Evolutionary conservation across 768 basidiomycete genomes (phyloP), one percentile per base, ranked within the genome.

Genomic region (Macrolepiota albuminosa): DNA sequence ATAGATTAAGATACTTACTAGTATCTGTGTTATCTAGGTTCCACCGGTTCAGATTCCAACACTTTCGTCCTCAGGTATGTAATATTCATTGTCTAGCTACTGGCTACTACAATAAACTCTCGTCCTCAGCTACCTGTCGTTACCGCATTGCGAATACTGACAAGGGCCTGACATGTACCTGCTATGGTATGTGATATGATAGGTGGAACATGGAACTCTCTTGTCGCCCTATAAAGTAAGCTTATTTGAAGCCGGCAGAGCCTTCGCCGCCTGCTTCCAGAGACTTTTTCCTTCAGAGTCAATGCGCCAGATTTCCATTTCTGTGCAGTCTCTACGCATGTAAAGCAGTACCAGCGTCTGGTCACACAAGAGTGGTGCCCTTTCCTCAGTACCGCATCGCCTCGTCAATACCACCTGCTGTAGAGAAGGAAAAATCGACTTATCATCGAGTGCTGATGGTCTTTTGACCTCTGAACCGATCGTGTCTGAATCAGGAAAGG

Each of bases 271-370:
- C 36, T 58, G 60, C 48, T 69, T 65, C 76, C 76, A 77, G 50
- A 77, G 62, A 26, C 73, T 72, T 39, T 63, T 57, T 4, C 68
- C 70, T 7, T 62, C 61, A 4, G 66, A 70, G 40, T 65, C 70
- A 57, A 74, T 71, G 40, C 73, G 70, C 76, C 76, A 78, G 31
- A 73, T 67, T 46, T 74, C 70, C 60, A 74, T 62, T 64, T 76
- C 76, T 31, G 73, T 72, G 47, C 65, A 61, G 48, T 68, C 66
- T 36, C 64, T 60, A 4, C 69, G 70, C 9, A 75, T 69, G 52
- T 69, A 68, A 10, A 69, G 57, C 37, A 74, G 63, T 24, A 72
- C 63, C 48, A 70, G 57, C 26, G 54, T 66, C 37, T 64, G 62
- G 34, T 63, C 63, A 45, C 67, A 62, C 21, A 68, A 64, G 42